A percentile compares a stretch with the other conserved stretches of the same genome.
Conservation (phyloP, 495 filamentous ascomycete species). For the Penicillium robsamsonii region DNA sequence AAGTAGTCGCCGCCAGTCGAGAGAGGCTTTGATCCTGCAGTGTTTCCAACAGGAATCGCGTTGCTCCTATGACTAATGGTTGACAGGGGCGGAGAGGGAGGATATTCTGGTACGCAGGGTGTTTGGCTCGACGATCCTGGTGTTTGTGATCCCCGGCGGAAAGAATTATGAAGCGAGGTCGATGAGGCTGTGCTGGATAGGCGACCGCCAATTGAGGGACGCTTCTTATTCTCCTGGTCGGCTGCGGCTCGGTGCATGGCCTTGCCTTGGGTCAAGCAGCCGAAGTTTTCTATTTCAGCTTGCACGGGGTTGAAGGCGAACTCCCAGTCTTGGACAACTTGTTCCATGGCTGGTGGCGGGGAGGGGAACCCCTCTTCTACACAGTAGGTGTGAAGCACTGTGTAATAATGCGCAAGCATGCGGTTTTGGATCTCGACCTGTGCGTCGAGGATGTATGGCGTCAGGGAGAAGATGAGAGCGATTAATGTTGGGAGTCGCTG, state of each 20-base stretch:
- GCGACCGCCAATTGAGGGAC: constrained; percentile 26
- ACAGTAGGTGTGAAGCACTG: constrained; percentile 75
- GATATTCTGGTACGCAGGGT: constrained; percentile 13
- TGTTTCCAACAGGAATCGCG: constrained; percentile 8
- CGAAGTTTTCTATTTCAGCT: constrained; percentile 70
- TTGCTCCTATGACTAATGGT: constrained; percentile 14
- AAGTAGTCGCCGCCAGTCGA: constrained; percentile 22
- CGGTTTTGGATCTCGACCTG: constrained; percentile 82
- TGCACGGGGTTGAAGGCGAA: constrained; percentile 62
- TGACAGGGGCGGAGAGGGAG: constrained; percentile 21
- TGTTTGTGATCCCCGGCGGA: constrained; percentile 20
- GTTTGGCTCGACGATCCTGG: constrained; percentile 21
- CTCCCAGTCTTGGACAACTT: constrained; percentile 71
- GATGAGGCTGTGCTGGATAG: constrained; percentile 17
- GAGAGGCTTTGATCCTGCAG: constrained; percentile 24
- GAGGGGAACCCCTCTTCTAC: constrained; percentile 67
- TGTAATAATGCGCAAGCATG: constrained; percentile 82
- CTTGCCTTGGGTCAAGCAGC: constrained; percentile 70
- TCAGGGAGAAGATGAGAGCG: constrained; percentile 68
- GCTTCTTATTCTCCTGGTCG: constrained; percentile 37
- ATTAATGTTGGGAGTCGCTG: constrained; percentile 74
- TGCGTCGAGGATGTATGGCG: constrained; percentile 70
- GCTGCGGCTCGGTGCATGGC: constrained; percentile 63
- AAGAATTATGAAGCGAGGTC: constrained; percentile 5
- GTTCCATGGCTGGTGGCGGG: constrained; percentile 68